These are phyloP conservation scores for Pterocarpus macrocarpus DNA, from an alignment of 306 rosid species.

Conservation along the genomic window DNA sequence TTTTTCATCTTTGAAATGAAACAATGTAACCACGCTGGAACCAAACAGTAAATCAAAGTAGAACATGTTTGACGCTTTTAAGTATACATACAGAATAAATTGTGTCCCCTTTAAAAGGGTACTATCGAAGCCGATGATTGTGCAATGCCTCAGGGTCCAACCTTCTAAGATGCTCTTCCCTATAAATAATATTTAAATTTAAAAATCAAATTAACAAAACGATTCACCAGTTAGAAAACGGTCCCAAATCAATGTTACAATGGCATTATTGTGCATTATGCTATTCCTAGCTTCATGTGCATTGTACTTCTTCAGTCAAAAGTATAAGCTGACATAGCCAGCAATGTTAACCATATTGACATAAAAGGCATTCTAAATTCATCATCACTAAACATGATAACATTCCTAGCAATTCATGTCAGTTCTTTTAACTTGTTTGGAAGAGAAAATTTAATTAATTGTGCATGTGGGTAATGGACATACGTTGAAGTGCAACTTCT, in stretches of 20 bases:
- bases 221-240: background rate
- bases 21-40: conserved; percentile 26
- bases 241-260: background rate
- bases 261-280: no score
- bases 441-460: background rate
- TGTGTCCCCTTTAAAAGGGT: conserved; percentile 3
- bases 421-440: background rate
- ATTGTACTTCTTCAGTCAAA: no score
- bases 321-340: no score
- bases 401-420: background rate
- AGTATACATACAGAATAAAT: background rate
- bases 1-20: background rate
- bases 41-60: conserved; percentile 19
- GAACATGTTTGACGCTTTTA: conserved; percentile 7
- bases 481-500: no score
- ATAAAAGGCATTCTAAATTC: no score
- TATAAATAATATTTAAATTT: background rate
- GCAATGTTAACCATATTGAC: no score
- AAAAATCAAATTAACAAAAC: conserved; percentile 21
- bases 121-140: conserved; percentile 31
- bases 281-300: no score
- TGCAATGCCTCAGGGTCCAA: conserved; percentile 30
- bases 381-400: no score
- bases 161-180: conserved; percentile 25
- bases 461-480: no score